phyloP scores from a whole-genome alignment of 805 yeast genomes.

The Vanderwaltozyma polyspora region DNA sequence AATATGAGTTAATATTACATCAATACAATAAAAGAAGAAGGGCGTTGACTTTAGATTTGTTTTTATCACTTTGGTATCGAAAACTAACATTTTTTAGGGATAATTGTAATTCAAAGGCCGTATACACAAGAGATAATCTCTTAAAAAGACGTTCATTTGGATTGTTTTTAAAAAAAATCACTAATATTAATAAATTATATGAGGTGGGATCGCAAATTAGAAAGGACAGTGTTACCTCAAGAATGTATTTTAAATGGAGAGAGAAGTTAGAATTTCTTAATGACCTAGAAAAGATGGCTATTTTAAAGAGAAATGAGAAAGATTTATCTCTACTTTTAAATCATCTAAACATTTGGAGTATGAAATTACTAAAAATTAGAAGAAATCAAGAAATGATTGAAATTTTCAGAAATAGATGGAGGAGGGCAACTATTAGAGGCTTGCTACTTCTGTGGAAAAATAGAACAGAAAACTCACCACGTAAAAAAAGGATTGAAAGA shows the following conservation, averaged over 20 bases:
- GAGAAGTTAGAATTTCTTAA: slow-evolving; percentile 6
- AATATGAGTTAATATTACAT: too few species aligned
- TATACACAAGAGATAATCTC: neutral
- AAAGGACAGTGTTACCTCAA: too few species aligned
- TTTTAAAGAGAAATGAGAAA: slow-evolving; percentile 15
- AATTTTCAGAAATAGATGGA: slow-evolving; percentile 29
- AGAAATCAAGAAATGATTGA: slow-evolving; percentile 28
- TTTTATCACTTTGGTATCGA: neutral
- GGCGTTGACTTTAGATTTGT: too few species aligned
- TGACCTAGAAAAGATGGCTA: slow-evolving; percentile 10
- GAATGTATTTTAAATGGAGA: slow-evolving; percentile 18
- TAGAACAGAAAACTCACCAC: slow-evolving; percentile 6
- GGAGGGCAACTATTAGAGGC: slow-evolving; percentile 30
- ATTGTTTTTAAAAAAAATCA: neutral
- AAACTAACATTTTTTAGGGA: neutral
- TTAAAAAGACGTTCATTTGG: neutral
- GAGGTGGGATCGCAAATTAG: slow-evolving; percentile 9
- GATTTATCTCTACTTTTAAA: slow-evolving; percentile 15
- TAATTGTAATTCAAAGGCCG: neutral
- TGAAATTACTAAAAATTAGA: slow-evolving; percentile 24
- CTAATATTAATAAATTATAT: neutral
- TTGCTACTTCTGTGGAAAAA: slow-evolving; percentile 28
- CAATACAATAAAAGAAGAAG: too few species aligned
- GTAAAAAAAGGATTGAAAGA: slow-evolving; percentile 1
- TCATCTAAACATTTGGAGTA: slow-evolving; percentile 27